Base-by-base conservation (phyloP, 306 rosid genomes). In the Prunus mongolica region DNA sequence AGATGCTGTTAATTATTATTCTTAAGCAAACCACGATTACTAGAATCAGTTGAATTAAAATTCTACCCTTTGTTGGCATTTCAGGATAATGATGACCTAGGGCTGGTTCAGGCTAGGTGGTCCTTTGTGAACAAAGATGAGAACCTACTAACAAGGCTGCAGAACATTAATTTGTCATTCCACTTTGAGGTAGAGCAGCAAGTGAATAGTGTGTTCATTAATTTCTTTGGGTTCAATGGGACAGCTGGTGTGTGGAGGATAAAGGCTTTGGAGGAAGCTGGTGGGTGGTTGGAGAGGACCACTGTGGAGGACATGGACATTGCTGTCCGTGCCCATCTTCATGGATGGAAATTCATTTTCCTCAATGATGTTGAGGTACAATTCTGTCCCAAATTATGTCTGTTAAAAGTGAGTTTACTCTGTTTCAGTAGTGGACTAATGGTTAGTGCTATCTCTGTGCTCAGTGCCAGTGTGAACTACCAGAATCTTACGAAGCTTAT, bases 161-260 rank as follows among this genome's bases (percentile, higher is more conserved):
- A 93, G 84, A 91, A 93, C 81, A 80, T 93, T 79, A 93, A 93
- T 72, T 79, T 93, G 75, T 76, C 97, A 38, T 93, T 93, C 77
- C 97, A 93, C 84, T 93, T 91, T 74, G 98, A 84, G 73, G 86
- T 91, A 71, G 98, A 93, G 70, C 97, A 93, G 84, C 98, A 88
- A 78, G 92, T 93, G 45, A 93, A 86, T 69, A 88, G 96, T 10
- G 78, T 87, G 68, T 91, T 93, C 80, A 69, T 93, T 57, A 87
- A 93, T 80, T 93, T 93, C 86, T 93, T 93, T 4, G 97, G 98
- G 45, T 93, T 93, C 87, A 93, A 93, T 38, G 98, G 97, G 75
- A 93, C 98, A 2, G 98, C 98, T 4, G 97, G 98, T n/a, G 98
- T 93, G 68, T 93, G 98, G 98, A 87, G 98, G 74, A 89, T 89